Conservation (phyloP, 345 rosid species). For the Sonneratia alba region DNA sequence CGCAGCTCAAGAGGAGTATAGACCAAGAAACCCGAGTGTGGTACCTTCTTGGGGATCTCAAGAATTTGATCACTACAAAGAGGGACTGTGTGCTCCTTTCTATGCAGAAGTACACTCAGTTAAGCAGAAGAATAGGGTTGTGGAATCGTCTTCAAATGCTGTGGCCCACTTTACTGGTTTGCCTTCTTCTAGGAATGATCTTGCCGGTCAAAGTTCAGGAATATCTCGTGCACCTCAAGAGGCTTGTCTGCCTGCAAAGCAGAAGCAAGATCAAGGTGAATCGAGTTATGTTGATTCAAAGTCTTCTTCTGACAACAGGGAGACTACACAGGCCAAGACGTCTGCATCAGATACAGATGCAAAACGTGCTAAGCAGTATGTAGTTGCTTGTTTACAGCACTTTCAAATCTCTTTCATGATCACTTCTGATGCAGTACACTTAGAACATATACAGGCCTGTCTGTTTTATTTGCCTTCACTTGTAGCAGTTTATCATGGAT, state of each 20-base stretch:
- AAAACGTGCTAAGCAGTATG: constrained; percentile 91
- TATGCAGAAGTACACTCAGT: constrained; percentile 36
- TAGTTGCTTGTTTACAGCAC: constrained; percentile 3
- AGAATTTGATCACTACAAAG: constrained; percentile 51
- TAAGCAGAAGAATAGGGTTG: constrained; percentile 41
- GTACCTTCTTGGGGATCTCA: constrained; percentile 55
- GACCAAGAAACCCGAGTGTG: constrained; percentile 28
- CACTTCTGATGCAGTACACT: background rate
- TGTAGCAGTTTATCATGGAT: background rate
- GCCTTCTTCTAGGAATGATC: constrained; percentile 43
- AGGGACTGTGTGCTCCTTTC: constrained; percentile 34
- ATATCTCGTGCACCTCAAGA: constrained; percentile 40
- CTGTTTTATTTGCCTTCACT: background rate
- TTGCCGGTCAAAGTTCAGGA: constrained; percentile 42
- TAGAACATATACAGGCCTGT: background rate
- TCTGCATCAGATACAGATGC: constrained; percentile 53
- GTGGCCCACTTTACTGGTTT: constrained; percentile 31
- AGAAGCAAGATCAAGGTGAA: constrained; percentile 55
- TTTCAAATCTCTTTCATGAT: background rate
- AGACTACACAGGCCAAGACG: constrained; percentile 30
- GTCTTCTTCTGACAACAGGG: constrained; percentile 48
- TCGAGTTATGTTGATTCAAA: constrained; percentile 39
- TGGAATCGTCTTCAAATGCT: constrained; percentile 41
- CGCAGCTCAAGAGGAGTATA: constrained; percentile 55
- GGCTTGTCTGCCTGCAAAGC: constrained; percentile 31